These are phyloP conservation scores for Phytophthora pinifolia DNA, from an alignment of 352 stramenopile genomes.

Conservation along the genomic window DNA sequence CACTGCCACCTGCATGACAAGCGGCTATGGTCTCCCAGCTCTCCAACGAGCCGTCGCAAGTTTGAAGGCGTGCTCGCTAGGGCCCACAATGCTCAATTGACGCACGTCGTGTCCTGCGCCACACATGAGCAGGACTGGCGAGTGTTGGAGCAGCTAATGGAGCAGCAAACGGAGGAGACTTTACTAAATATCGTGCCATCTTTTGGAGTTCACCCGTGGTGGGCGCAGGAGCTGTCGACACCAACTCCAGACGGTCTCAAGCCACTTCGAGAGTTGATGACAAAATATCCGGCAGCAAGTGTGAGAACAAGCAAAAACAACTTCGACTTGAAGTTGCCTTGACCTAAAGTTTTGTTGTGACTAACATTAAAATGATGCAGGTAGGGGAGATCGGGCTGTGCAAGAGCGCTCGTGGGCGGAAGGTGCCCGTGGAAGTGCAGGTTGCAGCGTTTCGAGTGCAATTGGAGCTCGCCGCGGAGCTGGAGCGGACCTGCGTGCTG, in stretches of 20 bases:
- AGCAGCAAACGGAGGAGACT: neutral
- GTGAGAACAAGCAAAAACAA: constrained; percentile 25
- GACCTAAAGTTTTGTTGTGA: constrained; percentile 9
- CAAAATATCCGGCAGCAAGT: constrained; percentile 40
- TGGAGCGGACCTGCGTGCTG: constrained; percentile 60
- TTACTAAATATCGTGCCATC: constrained; percentile 40
- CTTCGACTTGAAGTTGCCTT: constrained; percentile 31
- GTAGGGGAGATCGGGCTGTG: constrained; percentile 81
- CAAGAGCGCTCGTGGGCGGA: constrained; percentile 55
- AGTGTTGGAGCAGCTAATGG: constrained; percentile 46
- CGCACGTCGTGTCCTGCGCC: constrained; percentile 59
- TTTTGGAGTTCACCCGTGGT: constrained; percentile 85
- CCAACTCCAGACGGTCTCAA: constrained; percentile 30
- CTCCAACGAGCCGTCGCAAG: constrained; percentile 12
- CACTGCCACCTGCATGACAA: constrained; percentile 78
- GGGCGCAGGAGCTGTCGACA: constrained; percentile 29
- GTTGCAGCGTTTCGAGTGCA: constrained; percentile 51
- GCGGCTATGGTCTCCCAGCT: constrained; percentile 25
- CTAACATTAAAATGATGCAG: constrained; percentile 29
- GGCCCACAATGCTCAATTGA: constrained; percentile 37
- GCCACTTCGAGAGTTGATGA: constrained; percentile 36
- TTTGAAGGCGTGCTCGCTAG: constrained; percentile 41
- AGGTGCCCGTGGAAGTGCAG: constrained; percentile 49
- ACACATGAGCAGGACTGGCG: constrained; percentile 67
- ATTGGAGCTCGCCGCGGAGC: constrained; percentile 46